A percentile compares a stretch with the other conserved stretches of the same genome.
These are phyloP conservation scores for Crithidia sp. DNA, from an alignment of 208 protist species.

Conservation along the genomic window DNA sequence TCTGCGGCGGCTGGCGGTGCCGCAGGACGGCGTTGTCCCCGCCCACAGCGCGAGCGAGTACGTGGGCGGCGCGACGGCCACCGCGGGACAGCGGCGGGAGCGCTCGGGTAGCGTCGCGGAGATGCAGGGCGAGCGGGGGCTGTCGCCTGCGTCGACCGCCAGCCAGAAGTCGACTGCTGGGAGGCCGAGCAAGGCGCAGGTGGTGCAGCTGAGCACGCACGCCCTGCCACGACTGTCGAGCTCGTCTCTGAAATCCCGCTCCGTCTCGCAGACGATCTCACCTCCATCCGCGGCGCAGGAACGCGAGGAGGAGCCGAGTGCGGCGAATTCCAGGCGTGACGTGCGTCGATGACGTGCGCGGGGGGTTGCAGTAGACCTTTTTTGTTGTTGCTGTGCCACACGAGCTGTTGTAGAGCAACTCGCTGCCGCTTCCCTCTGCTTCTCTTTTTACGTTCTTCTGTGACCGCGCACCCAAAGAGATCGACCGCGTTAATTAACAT, in stretches of 20 bases:
- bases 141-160: background rate
- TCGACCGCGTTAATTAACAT: no score
- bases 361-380: no score
- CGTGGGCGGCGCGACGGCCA: background rate
- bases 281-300: background rate
- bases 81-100: background rate
- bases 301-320: no score
- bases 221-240: constrained; percentile 15
- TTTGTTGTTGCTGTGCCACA: no score
- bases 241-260: constrained; percentile 3
- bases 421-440: no score
- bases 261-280: constrained; percentile 6
- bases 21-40: background rate
- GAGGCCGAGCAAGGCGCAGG: background rate
- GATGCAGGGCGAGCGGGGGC: background rate
- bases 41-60: background rate
- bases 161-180: background rate
- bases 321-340: no score
- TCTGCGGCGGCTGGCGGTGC: background rate
- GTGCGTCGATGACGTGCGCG: background rate
- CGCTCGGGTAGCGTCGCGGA: background rate
- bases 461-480: no score
- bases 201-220: background rate
- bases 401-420: no score
- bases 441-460: no score